Conservation (phyloP, 2,329 filamentous ascomycete species). For the Aspergillus viridinutans region DNA sequence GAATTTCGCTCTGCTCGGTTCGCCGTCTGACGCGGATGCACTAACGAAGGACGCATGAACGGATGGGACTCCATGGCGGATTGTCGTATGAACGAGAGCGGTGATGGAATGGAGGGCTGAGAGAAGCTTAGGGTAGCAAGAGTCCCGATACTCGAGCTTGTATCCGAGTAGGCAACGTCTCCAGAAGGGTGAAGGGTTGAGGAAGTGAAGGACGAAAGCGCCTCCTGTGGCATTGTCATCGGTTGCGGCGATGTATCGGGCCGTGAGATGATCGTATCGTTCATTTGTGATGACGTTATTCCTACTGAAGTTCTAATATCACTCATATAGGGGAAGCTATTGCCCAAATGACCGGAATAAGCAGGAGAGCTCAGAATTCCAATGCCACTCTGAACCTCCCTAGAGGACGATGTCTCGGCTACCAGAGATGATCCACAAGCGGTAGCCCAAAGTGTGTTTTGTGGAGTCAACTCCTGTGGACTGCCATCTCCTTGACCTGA, state of each 20-base stretch:
- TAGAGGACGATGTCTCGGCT: slow-evolving; percentile 16
- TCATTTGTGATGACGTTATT: slow-evolving; percentile 14
- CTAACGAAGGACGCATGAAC: slow-evolving; percentile 17
- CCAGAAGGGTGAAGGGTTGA: slow-evolving; percentile 15
- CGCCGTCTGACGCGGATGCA: not conserved
- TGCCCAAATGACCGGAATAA: slow-evolving; percentile 15
- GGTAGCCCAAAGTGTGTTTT: slow-evolving; percentile 13
- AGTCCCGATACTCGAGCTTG: slow-evolving; percentile 21
- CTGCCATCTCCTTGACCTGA: slow-evolving; percentile 3
- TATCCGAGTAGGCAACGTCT: slow-evolving; percentile 18
- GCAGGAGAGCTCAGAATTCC: slow-evolving; percentile 9
- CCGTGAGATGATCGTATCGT: slow-evolving; percentile 18
- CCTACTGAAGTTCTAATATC: slow-evolving; percentile 18
- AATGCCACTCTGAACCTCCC: slow-evolving; percentile 19
- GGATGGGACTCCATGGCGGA: slow-evolving; percentile 35
- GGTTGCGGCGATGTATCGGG: slow-evolving; percentile 15
- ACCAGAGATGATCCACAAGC: slow-evolving; percentile 8
- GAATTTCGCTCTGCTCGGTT: not conserved
- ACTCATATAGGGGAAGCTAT: slow-evolving; percentile 12
- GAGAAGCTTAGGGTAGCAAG: slow-evolving; percentile 29
- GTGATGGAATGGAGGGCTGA: slow-evolving; percentile 28
- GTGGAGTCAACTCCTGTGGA: slow-evolving; percentile 4
- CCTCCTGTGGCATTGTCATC: slow-evolving; percentile 10
- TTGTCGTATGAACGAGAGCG: slow-evolving; percentile 34
- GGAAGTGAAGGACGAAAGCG: slow-evolving; percentile 16